Evolutionary conservation across 202 grass and related monocot species (phyloP).

Genomic region (Carex arenaria): DNA sequence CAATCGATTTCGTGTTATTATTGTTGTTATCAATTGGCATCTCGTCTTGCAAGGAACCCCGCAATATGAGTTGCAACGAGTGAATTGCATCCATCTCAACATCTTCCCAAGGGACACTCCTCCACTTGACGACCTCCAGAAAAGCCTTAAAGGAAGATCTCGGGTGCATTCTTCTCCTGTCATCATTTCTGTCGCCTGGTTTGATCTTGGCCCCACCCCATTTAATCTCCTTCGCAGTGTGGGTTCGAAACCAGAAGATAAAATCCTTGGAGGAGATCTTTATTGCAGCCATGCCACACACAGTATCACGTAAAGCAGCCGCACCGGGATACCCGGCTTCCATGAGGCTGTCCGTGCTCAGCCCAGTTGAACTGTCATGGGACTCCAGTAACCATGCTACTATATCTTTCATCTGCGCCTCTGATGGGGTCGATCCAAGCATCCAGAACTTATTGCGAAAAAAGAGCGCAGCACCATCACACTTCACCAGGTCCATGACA

Average conservation of each 20-base stretch:
- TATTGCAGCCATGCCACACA: conserved; percentile 96
- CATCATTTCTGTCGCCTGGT: conserved; percentile 49
- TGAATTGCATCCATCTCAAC: conserved; percentile 98
- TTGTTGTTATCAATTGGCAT: conserved; percentile 37
- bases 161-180: conserved; percentile 73
- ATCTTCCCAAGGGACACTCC: conserved; percentile 97
- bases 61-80: conserved; percentile 94
- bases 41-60: conserved; percentile 69
- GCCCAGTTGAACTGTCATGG: conserved; percentile 82
- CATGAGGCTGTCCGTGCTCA: conserved; percentile 89
- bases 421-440: conserved; percentile 48
- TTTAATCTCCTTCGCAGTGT: conserved; percentile 92
- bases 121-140: conserved; percentile 91
- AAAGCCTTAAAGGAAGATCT: conserved; percentile 96
- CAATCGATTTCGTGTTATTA: conserved; percentile 41
- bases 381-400: conserved; percentile 64
- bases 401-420: conserved; percentile 71
- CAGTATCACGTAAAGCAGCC: conserved; percentile 52
- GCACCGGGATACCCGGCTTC: conserved; percentile 85
- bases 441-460: conserved; percentile 78
- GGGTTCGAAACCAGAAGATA: conserved; percentile 88
- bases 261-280: conserved; percentile 85
- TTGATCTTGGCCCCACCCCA: conserved; percentile 94
- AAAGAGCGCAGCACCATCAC: conserved; percentile 71
- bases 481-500: conserved; percentile 92